phyloP scores from a whole-genome alignment of 257 asterid genomes.

The Solanum sejunctum region DNA sequence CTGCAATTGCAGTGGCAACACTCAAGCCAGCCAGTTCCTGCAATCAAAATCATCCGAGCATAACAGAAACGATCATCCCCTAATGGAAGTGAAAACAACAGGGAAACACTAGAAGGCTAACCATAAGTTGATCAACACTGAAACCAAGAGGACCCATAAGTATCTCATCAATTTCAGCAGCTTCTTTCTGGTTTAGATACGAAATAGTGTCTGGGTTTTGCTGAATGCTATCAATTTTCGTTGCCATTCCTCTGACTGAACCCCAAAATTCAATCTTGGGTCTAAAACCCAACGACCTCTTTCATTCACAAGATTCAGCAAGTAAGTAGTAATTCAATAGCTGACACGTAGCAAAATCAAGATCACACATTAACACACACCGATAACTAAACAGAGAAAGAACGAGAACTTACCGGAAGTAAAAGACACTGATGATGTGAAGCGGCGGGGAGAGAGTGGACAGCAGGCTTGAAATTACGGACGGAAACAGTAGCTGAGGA shows the following conservation, averaged over 20 bases:
- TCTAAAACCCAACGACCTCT: slow-evolving; percentile 23
- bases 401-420: slow-evolving; percentile 7
- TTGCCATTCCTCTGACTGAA: slow-evolving; percentile 40
- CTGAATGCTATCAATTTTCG: slow-evolving; percentile 23
- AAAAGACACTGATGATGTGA: background rate
- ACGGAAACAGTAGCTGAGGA: background rate
- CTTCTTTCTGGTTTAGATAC: slow-evolving; percentile 67
- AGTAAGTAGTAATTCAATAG: slow-evolving; percentile 11
- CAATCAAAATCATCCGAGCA: slow-evolving; percentile 4
- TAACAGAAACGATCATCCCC: background rate
- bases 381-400: background rate
- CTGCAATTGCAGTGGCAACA: slow-evolving; percentile 83
- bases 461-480: background rate
- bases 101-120: background rate
- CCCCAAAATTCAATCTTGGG: slow-evolving; percentile 11
- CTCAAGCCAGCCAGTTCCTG: slow-evolving; percentile 99
- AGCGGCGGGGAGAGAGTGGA: background rate
- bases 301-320: background rate
- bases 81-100: background rate
- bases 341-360: background rate
- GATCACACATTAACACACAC: background rate
- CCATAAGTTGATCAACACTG: slow-evolving; percentile 97
- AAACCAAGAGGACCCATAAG: slow-evolving; percentile 96
- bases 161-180: slow-evolving; percentile 77
- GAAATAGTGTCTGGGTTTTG: slow-evolving; percentile 45